Conservation (phyloP, 306 rosid genomes). For the Adenanthera pavonina region DNA sequence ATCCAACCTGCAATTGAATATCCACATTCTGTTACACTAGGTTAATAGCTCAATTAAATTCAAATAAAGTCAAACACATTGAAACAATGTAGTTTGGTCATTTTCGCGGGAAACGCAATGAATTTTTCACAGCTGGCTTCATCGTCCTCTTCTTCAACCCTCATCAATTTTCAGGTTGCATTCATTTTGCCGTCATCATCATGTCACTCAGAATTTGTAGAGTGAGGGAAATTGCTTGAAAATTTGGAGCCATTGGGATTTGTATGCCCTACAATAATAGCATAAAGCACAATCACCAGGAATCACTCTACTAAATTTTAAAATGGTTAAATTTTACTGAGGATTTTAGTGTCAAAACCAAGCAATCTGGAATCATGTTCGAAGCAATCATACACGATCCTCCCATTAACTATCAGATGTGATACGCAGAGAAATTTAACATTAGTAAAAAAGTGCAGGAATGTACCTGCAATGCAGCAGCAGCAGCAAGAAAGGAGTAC, state of each 20-base stretch:
- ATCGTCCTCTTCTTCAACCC: background rate
- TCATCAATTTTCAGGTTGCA: background rate
- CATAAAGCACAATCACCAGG: constrained; percentile 9
- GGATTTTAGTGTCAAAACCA: constrained; percentile 5
- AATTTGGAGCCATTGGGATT: constrained; percentile 17
- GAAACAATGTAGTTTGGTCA: background rate
- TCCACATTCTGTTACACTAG: no score
- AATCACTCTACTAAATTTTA: background rate
- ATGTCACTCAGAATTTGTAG: background rate
- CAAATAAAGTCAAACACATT: no score
- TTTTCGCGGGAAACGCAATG: background rate
- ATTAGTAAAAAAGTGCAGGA: constrained; percentile 14
- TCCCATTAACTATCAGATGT: constrained; percentile 15
- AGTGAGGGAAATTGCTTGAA: constrained; percentile 4
- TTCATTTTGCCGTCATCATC: background rate
- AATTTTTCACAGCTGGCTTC: background rate
- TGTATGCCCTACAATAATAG: constrained; percentile 28
- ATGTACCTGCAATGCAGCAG: constrained; percentile 37
- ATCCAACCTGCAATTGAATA: no score
- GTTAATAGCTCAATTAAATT: no score
- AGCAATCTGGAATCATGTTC: background rate
- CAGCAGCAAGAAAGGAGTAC: constrained; percentile 10
- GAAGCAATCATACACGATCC: background rate
- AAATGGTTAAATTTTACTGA: background rate
- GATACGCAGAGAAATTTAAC: constrained; percentile 20